Evolutionary conservation across 2,329 filamentous ascomycete species (phyloP), one percentile per base, ranked within the genome.

Genomic region (Stachybotrys chartarum): DNA sequence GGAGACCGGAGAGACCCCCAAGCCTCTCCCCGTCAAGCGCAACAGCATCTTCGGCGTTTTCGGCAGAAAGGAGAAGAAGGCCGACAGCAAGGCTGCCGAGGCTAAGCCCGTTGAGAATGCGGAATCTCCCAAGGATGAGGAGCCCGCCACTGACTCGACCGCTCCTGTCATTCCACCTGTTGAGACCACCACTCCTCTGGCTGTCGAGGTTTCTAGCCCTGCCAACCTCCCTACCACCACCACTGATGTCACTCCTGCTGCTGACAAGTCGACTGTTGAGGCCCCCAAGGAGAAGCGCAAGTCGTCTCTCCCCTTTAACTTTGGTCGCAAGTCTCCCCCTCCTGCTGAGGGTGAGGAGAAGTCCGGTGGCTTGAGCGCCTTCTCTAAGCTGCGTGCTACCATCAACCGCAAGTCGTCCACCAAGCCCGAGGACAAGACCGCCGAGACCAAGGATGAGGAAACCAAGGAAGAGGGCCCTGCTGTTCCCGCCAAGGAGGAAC

Each of bases 251-350:
- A 68, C 67, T 35, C 59, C 66, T 39, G 63, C 73, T 30, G 69
- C 75, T 56, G 78, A 77, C 60, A 76, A 76, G 57, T 83, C 85
- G 74, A 62, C 75, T 55, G 83, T 83, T 72, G 83, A 84, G 74
- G 81, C 83, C 59, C 70, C 79, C 63, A 91, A 90, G 84, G 80
- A 83, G 73, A 96, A 95, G 88, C 89, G 91, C 72, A 85, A 85
- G 74, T 94, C 90, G 62, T 86, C 92, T 66, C 72, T 84, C 8
- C 80, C 80, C 51, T 95, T 95, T 74, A 84, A 84, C 65, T 86
- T 84, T 67, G 85, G 90, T 65, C 93, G 93, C 80, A 81, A 82
- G 73, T 73, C 72, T 42, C 70, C 75, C 50, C 66, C 74, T 42
- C 80, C 80, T 1, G 86, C 86, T 60, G 79, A 84, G 64, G 86